Percentiles rank a stretch among this genome's conserved stretches.
Conservation (phyloP, 2,329 filamentous ascomycete species). For the Pseudocercospora cruenta region DNA sequence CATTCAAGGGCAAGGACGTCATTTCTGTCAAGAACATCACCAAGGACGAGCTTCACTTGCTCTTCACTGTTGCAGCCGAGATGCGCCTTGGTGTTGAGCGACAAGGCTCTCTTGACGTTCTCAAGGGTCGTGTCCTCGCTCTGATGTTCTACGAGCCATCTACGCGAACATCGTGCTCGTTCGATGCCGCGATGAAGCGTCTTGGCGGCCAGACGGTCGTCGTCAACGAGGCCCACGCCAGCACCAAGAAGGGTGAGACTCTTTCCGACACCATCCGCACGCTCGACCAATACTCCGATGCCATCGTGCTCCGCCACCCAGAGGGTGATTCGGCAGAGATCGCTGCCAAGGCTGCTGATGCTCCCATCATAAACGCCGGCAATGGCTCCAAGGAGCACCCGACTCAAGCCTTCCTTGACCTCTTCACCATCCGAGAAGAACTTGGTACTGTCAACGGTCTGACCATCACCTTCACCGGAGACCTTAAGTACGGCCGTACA, state of each 20-base stretch:
- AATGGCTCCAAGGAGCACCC: conserved; percentile 97
- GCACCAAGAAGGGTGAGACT: conserved; percentile 90
- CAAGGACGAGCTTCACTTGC: conserved; percentile 82
- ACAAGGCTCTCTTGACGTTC: conserved; percentile 82
- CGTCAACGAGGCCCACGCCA: conserved; percentile 81
- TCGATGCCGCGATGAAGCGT: conserved; percentile 98
- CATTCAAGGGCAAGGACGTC: conserved; percentile 88
- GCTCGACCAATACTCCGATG: conserved; percentile 90
- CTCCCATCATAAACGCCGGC: conserved; percentile 95
- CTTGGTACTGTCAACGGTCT: conserved; percentile 92
- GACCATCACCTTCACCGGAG: conserved; percentile 93
- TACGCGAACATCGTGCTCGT: conserved; percentile 91
- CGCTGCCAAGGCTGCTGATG: conserved; percentile 82
- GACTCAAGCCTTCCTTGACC: conserved; percentile 94
- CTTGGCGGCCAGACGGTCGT: conserved; percentile 85
- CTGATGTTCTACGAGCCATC: conserved; percentile 98
- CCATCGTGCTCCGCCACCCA: conserved; percentile 93
- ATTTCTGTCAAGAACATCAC: conserved; percentile 90
- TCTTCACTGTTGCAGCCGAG: conserved; percentile 96
- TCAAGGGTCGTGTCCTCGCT: conserved; percentile 83
- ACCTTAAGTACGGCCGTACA: conserved; percentile 88
- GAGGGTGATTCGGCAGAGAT: conserved; percentile 77
- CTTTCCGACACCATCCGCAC: conserved; percentile 93
- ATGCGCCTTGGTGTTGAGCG: conserved; percentile 95
- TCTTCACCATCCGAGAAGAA: conserved; percentile 98